Conservation (phyloP, 1,284 basidiomycete genomes). For the Ceratobasidium sp. region DNA sequence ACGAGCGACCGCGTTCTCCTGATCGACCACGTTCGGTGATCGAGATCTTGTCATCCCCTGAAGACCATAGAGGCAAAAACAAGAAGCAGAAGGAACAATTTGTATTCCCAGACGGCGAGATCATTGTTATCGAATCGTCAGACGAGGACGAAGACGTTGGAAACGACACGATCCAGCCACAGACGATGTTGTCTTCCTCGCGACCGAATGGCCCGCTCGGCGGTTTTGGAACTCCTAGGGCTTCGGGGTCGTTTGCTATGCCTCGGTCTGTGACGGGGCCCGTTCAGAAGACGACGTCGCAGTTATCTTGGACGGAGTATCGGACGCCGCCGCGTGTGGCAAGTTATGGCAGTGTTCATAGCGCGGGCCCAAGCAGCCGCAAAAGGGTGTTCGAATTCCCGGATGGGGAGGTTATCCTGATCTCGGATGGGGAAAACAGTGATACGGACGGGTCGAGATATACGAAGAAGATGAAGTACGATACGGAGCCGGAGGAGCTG, state of each 20-base stretch:
- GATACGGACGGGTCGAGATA: conserved; percentile 15
- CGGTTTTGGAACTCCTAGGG: background rate
- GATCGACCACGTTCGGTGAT: conserved; percentile 5
- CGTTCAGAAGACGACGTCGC: background rate
- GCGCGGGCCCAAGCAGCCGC: background rate
- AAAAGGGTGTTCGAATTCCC: conserved; percentile 12
- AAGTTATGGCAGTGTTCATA: background rate
- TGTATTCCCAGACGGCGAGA: conserved; percentile 32
- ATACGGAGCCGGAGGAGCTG: conserved; percentile 15
- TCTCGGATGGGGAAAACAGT: background rate
- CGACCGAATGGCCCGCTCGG: background rate
- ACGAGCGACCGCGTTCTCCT: conserved; percentile 5
- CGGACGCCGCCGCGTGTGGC: background rate
- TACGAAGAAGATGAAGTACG: conserved; percentile 11
- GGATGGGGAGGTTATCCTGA: conserved; percentile 2
- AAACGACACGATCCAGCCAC: conserved; percentile 1
- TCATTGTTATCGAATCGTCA: conserved; percentile 30
- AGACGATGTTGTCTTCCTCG: background rate
- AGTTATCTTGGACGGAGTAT: background rate
- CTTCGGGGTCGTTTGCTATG: background rate
- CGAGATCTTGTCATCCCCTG: conserved; percentile 19
- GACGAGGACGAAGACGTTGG: conserved; percentile 12
- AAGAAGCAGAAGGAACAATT: background rate
- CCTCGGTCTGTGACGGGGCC: background rate
- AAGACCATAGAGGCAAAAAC: background rate